Evolutionary conservation across 768 basidiomycete species (phyloP).

Genomic region (Podaxis pistillaris): DNA sequence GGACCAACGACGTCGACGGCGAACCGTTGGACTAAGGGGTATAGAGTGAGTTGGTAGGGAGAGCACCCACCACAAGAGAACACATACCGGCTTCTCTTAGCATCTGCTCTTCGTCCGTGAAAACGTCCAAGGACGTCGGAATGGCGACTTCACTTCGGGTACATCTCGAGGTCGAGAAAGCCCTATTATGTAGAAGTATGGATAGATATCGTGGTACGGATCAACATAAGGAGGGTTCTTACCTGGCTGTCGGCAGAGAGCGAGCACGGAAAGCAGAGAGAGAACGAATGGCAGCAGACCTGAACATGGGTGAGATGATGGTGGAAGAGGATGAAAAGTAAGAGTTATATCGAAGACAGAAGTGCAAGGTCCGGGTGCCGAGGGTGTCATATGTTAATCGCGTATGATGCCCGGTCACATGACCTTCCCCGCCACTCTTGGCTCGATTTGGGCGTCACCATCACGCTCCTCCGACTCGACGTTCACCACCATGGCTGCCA

Average conservation of each 20-base stretch:
- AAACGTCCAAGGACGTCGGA: slow-evolving; percentile 69
- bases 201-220: neutral
- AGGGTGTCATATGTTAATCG: slow-evolving; percentile 20
- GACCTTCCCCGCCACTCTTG: slow-evolving; percentile 13
- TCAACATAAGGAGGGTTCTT: neutral
- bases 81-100: slow-evolving; percentile 82
- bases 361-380: neutral
- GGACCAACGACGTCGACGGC: slow-evolving; percentile 88
- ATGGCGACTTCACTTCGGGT: slow-evolving; percentile 24
- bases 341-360: neutral
- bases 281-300: slow-evolving; percentile 22
- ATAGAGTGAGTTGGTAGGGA: slow-evolving; percentile 7
- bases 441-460: slow-evolving; percentile 13
- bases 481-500: slow-evolving; percentile 37
- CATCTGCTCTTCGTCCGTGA: slow-evolving; percentile 95
- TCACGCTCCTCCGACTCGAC: slow-evolving; percentile 10
- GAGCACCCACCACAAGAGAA: neutral
- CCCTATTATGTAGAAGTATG: slow-evolving; percentile 20
- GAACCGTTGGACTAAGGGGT: slow-evolving; percentile 74
- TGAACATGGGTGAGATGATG: slow-evolving; percentile 23
- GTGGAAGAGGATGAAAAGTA: slow-evolving; percentile 4
- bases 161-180: slow-evolving; percentile 37
- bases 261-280: slow-evolving; percentile 15
- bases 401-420: slow-evolving; percentile 21
- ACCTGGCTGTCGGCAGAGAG: slow-evolving; percentile 11